Evolutionary conservation across 2,329 filamentous ascomycete species (phyloP).

Genomic region (Pseudogymnoascus sp.): DNA sequence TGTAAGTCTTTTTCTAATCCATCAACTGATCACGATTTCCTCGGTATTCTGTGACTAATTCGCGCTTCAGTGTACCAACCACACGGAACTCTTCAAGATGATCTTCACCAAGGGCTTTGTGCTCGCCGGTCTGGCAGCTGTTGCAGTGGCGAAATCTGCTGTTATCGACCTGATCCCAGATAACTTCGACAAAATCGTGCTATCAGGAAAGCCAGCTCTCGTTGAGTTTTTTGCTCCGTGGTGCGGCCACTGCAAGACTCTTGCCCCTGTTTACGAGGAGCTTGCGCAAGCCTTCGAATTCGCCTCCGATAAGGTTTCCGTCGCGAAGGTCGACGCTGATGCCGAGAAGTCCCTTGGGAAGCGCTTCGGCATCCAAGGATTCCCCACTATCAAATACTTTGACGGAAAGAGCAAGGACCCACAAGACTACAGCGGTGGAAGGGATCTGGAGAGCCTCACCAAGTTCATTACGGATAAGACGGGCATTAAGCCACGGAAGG

Average conservation of each 20-base stretch:
- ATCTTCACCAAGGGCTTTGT: conserved; percentile 53
- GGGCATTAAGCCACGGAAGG: conserved; percentile 69
- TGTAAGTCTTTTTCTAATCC: neutral
- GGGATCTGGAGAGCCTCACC: conserved; percentile 79
- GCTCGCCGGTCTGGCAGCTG: conserved; percentile 47
- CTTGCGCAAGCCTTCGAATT: conserved; percentile 69
- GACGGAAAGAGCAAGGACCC: conserved; percentile 87
- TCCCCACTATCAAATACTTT: conserved; percentile 96
- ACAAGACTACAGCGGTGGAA: conserved; percentile 75
- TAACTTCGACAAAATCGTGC: conserved; percentile 88
- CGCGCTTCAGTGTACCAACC: neutral
- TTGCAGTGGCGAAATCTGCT: conserved; percentile 64
- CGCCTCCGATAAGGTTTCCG: conserved; percentile 66
- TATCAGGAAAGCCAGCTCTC: conserved; percentile 89
- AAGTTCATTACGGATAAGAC: conserved; percentile 83
- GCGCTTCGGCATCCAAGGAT: conserved; percentile 84
- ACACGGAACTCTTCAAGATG: conserved; percentile 22
- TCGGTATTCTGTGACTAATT: neutral
- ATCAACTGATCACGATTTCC: neutral
- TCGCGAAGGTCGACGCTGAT: conserved; percentile 96
- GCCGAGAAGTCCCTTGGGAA: conserved; percentile 77
- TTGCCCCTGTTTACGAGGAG: conserved; percentile 92
- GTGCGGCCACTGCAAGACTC: conserved; percentile 98
- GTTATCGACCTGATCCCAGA: conserved; percentile 83
- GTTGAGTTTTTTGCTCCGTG: conserved; percentile 98